Evolutionary conservation across 768 basidiomycete species (phyloP), one percentile per base, ranked within the genome.

Genomic region (Brasilioporus rufonigricans): DNA sequence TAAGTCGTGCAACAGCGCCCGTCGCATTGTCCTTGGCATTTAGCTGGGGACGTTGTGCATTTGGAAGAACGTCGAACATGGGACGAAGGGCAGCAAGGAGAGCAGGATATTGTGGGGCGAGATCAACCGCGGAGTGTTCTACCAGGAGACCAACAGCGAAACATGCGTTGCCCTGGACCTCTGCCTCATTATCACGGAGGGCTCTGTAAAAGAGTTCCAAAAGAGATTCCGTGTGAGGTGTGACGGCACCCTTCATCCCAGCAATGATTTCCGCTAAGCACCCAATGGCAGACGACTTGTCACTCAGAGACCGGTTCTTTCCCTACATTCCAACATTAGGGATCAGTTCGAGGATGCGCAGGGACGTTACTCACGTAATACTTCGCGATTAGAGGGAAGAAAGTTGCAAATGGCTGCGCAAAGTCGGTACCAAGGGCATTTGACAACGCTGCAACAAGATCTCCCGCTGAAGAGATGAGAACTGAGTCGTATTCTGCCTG

Each of bases 11-110:
- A 49, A 98, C 90, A 24, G 94, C 91, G 41, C 97, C 97, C 9
- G 88, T 83, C n/a, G 97, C 97, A 70, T 99, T 99, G 73, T 99
- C 97, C 58, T 87, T 87, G 19, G 94, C 94, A 68, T 94, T 95
- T 57, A 92, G 72, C 41, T 77, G 77, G 8, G 89, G 74, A 7
- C 82, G 66, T n/a, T 85, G 76, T 7, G 90, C 77, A 54, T 86
- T 82, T 0, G 83, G 72, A 9, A 82, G 63, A 33, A 89, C 78
- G 41, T 78, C 71, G 71, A 99, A 98, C 51, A 96, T 77, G 14
- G 91, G 90, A 26, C 84, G 89, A 44, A 98, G 84, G 1, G 86
- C 86, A 33, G 74, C 75, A 46, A 98, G 89, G 40, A 98, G 77
- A 55, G 78, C 80, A 38, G 86, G 72, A 74, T 89, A 96, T 66